phyloP scores from a whole-genome alignment of 164 flowering plant species.

The Annona cherimola region DNA sequence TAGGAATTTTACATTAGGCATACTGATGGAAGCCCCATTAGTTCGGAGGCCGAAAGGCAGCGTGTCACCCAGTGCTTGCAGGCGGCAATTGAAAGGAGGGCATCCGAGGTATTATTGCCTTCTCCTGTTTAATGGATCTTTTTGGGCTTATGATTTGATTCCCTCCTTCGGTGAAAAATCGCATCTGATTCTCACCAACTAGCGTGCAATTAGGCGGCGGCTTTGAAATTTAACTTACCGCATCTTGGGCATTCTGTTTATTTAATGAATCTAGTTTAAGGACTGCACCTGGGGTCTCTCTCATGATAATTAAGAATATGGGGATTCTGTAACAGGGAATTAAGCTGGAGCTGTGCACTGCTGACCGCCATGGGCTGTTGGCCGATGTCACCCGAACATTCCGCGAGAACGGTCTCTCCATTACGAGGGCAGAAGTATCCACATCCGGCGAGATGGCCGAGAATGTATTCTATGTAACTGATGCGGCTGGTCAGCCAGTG shows the following conservation, averaged over 20 bases:
- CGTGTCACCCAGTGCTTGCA: constrained; percentile 64
- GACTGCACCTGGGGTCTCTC: no score
- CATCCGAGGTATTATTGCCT: constrained; percentile 50
- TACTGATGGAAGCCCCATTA: constrained; percentile 72
- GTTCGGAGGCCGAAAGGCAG: constrained; percentile 69
- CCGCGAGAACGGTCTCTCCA: constrained; percentile 84
- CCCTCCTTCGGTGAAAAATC: background rate
- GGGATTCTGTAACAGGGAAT: constrained; percentile 21
- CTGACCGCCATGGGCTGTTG: constrained; percentile 57
- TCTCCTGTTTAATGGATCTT: background rate
- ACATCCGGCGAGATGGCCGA: constrained; percentile 46
- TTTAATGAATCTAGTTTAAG: no score
- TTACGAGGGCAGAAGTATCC: constrained; percentile 84
- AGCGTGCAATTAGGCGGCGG: background rate
- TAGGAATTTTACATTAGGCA: constrained; percentile 81
- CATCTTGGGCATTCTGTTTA: background rate
- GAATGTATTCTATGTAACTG: constrained; percentile 74
- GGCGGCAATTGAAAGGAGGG: constrained; percentile 75
- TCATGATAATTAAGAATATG: background rate
- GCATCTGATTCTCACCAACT: background rate
- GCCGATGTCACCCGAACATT: constrained; percentile 88
- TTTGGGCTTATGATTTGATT: background rate
- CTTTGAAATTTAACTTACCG: no score
- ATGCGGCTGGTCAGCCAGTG: constrained; percentile 51
- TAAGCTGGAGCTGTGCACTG: constrained; percentile 22